Base-by-base conservation (phyloP, 2,329 filamentous ascomycete genomes). In the Beauveria caledonica region DNA sequence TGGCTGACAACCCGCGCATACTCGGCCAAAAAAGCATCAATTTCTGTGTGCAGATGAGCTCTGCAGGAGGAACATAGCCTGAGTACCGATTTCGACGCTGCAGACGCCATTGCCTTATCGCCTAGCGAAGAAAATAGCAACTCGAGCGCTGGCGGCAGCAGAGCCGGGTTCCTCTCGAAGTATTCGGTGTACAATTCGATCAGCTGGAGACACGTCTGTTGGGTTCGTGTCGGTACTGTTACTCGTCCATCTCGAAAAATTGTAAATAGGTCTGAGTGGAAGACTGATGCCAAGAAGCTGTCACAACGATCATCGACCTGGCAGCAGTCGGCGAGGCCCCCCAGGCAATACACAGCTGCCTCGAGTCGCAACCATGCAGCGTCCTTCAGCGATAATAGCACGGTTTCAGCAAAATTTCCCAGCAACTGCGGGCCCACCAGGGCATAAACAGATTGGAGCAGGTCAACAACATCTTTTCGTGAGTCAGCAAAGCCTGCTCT, bases 51-150 rank as follows among this genome's bases (percentile, higher is more conserved):
- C n/a, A 95, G 76, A 56, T 86, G 81, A 27, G 77, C 78, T 42
- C 90, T 83, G 64, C 90, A 94, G 33, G 89, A 88, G 0, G 86
- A 90, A 69, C 89, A 93, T 1, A 94, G 80, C 6, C 82, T 83
- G 36, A 82, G 78, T 40, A 95, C 92, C 0, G 89, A 88, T 67
- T 85, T 88, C 2, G 90, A 89, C 3, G 90, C 88, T 53, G 83
- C 80, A n/a, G 80, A 77, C 9, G 86, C 85, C 49, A 92, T 77
- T 4, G 80, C 74, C 2, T 80, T 74, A 36, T 87, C 84, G 19
- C 81, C 79, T 4, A 93, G 77, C 7, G 88, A 85, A 36, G 79
- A 81, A 69, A 95, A 92, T 1, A 94, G 79, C 49, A 93, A 84
- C 53, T 87, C 88, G 25, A 95, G 76, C 1, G 87, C 87, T 46